A percentile compares a stretch with the other conserved stretches of the same genome.
phyloP scores from a whole-genome alignment of 352 stramenopile genomes.

The Globisporangium camurandrum region DNA sequence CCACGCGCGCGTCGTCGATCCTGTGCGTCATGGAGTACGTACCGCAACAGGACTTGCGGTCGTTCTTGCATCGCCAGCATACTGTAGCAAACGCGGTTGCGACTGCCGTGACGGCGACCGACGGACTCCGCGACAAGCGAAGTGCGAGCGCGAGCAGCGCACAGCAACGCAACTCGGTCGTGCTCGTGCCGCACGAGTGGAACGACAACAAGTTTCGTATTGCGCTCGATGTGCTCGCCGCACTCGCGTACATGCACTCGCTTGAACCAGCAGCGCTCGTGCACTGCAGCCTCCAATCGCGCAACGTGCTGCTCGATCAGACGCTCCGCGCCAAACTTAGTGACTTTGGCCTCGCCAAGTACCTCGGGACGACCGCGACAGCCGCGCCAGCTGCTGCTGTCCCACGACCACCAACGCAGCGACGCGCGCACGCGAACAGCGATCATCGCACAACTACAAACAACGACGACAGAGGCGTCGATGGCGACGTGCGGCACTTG shows the following conservation, averaged over 20 bases:
- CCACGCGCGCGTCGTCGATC: slow-evolving; percentile 20
- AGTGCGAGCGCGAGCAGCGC: too few species aligned
- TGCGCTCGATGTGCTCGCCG: slow-evolving; percentile 35
- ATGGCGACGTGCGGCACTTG: neutral
- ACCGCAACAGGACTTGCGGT: slow-evolving; percentile 28
- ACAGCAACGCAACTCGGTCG: too few species aligned
- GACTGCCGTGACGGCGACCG: neutral
- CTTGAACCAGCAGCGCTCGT: slow-evolving; percentile 17
- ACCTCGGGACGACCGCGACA: neutral
- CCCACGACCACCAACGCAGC: too few species aligned
- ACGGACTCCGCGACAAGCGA: neutral
- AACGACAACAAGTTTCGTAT: slow-evolving; percentile 28
- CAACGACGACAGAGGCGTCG: neutral
- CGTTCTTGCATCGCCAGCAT: slow-evolving; percentile 13
- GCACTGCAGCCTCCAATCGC: slow-evolving; percentile 22
- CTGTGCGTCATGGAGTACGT: slow-evolving; percentile 39
- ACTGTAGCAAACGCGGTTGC: too few species aligned
- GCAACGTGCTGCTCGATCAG: slow-evolving; percentile 18
- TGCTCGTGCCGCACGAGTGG: slow-evolving; percentile 14
- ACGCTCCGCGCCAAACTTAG: slow-evolving; percentile 17
- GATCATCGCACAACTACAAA: neutral
- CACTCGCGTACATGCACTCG: slow-evolving; percentile 24
- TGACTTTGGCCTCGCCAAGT: slow-evolving; percentile 22
- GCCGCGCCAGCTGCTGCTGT: neutral
- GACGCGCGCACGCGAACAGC: too few species aligned